Conservation (phyloP, 2,329 filamentous ascomycete genomes). For the Epichloe festucae region DNA sequence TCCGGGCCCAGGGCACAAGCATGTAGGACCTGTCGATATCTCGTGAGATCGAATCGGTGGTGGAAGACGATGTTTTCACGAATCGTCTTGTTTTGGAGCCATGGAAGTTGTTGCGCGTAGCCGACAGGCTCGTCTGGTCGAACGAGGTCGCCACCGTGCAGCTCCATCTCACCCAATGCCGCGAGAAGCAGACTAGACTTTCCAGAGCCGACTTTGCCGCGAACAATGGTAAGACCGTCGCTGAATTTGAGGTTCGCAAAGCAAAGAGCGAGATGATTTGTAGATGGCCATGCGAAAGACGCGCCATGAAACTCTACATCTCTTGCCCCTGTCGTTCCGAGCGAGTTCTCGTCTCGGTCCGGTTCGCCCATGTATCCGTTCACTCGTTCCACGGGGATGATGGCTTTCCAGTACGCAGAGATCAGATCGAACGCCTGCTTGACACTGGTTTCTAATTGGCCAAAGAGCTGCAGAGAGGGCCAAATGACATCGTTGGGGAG, state of each 20-base stretch:
- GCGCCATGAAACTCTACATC: conserved; percentile 47
- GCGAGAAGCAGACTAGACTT: conserved; percentile 49
- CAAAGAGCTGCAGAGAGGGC: conserved; percentile 71
- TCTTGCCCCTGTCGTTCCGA: conserved; percentile 18
- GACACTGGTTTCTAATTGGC: conserved; percentile 59
- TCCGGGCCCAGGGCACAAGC: conserved; percentile 47
- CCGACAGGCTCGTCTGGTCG: conserved; percentile 38
- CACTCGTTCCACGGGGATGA: conserved; percentile 69
- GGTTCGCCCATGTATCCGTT: conserved; percentile 80
- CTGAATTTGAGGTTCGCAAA: conserved; percentile 33
- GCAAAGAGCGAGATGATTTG: conserved; percentile 36
- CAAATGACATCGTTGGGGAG: conserved; percentile 75
- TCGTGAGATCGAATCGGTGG: conserved; percentile 35
- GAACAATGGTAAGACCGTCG: conserved; percentile 40
- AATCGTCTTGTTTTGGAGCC: conserved; percentile 54
- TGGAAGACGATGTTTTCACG: conserved; percentile 53
- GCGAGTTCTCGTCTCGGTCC: conserved; percentile 47
- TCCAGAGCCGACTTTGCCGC: conserved; percentile 46
- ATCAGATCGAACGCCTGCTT: conserved; percentile 65
- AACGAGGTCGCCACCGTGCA: conserved; percentile 35
- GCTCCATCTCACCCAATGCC: conserved; percentile 53
- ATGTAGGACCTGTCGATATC: conserved; percentile 48
- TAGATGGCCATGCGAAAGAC: conserved; percentile 70
- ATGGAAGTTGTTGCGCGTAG: conserved; percentile 48
- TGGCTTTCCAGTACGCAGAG: conserved; percentile 65